Conservation (phyloP, 148 eudicot species). For the Heliamphora exappendiculata region DNA sequence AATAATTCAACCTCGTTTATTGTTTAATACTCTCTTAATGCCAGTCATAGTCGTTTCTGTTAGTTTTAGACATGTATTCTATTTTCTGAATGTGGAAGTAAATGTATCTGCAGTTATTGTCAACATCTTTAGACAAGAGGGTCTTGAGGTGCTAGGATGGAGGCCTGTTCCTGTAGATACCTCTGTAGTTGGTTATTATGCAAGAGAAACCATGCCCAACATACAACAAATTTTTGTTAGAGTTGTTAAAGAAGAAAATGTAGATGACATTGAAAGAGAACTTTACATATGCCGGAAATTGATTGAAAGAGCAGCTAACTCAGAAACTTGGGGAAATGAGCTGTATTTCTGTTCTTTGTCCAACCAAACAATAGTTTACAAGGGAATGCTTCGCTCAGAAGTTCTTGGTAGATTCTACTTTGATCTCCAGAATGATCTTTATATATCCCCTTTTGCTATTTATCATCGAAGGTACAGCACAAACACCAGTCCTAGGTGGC, state of each 20-base stretch:
- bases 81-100: constrained; percentile 11
- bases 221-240: constrained; percentile 85
- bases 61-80: constrained; percentile 7
- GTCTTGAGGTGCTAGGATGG: constrained; percentile 97
- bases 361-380: constrained; percentile 90
- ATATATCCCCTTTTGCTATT: constrained; percentile 84
- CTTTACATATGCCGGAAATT: constrained; percentile 84
- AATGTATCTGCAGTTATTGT: constrained; percentile 49
- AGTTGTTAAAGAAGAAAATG: constrained; percentile 63
- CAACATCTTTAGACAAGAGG: constrained; percentile 71
- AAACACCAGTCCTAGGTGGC: constrained; percentile 99
- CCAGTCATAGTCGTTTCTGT: not conserved
- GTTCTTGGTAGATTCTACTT: constrained; percentile 79
- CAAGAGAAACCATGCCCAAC: constrained; percentile 93
- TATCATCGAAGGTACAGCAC: constrained; percentile 98
- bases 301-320: constrained; percentile 65
- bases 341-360: constrained; percentile 95
- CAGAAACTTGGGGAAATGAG: constrained; percentile 80
- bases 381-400: constrained; percentile 98
- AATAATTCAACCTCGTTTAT: not conserved
- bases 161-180: constrained; percentile 79
- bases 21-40: not conserved
- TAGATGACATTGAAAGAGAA: constrained; percentile 94
- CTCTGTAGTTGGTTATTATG: constrained; percentile 74
- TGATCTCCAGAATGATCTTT: constrained; percentile 75